Percentiles rank a stretch among this genome's conserved stretches.
Conservation (phyloP, 1,284 basidiomycete genomes). For the Cryptococcus depauperatus region DNA sequence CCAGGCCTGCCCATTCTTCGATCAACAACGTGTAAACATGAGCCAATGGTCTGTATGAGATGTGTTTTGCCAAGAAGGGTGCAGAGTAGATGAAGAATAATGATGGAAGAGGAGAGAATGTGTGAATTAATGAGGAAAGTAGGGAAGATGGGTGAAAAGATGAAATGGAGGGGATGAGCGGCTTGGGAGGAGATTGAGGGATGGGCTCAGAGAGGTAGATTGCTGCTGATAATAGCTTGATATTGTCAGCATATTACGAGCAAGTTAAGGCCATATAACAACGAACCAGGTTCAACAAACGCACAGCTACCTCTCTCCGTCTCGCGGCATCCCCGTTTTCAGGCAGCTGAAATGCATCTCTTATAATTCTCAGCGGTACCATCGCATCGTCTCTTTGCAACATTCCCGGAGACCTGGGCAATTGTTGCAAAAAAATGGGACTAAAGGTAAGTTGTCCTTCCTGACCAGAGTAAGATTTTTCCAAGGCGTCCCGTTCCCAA, state of each 20-base stretch:
- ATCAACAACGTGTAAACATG: constrained; percentile 19
- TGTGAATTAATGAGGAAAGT: not conserved
- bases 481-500: constrained; percentile 23
- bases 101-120: constrained; percentile 3
- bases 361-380: constrained; percentile 13
- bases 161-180: not conserved
- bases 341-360: not conserved
- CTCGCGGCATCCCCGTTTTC: not conserved
- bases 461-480: not conserved
- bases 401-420: constrained; percentile 13
- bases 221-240: constrained; percentile 16
- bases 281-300: constrained; percentile 14
- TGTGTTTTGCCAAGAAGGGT: not conserved
- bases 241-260: constrained; percentile 1
- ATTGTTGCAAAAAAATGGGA: constrained; percentile 20
- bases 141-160: not conserved
- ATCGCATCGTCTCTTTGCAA: constrained; percentile 20
- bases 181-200: constrained; percentile 4
- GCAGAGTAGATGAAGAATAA: constrained; percentile 5
- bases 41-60: not conserved
- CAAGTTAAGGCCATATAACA: too few relatives aligned
- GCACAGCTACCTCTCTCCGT: not conserved
- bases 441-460: constrained; percentile 8
- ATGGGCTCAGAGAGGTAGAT: not conserved
- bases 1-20: constrained; percentile 26